Percentiles rank a stretch among this genome's conserved stretches.
Evolutionary conservation across 352 stramenopile genomes (phyloP).

Genomic region (Phytophthora palmivora): DNA sequence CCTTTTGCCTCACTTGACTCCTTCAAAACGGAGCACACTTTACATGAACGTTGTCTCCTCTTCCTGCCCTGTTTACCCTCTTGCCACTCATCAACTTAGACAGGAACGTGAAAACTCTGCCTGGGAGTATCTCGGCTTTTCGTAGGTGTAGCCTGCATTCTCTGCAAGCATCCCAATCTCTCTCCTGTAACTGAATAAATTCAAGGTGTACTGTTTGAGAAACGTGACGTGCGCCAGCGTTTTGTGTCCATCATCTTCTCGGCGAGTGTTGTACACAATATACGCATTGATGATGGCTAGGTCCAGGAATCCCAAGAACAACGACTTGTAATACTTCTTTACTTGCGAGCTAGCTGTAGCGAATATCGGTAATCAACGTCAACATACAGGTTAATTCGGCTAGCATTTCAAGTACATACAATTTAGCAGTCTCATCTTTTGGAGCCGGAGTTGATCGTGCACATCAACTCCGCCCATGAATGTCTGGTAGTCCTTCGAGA

Average conservation of each 20-base stretch:
- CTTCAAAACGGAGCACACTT: too few species aligned
- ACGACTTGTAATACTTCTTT: too few species aligned
- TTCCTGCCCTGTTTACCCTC: slow-evolving; percentile 9
- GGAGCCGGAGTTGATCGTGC: slow-evolving; percentile 1
- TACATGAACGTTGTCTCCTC: background rate
- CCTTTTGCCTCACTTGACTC: too few species aligned
- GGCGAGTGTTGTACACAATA: slow-evolving; percentile 1
- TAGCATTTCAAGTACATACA: slow-evolving; percentile 1
- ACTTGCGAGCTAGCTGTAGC: too few species aligned
- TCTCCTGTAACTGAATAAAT: slow-evolving; percentile 1
- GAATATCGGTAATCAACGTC: too few species aligned
- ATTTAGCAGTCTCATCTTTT: background rate
- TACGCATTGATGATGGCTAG: slow-evolving; percentile 3
- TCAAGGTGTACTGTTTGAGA: slow-evolving; percentile 6
- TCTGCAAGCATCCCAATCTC: background rate
- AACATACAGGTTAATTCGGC: too few species aligned
- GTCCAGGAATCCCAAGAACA: slow-evolving; percentile 3
- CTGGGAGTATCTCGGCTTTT: background rate
- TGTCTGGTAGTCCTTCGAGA: background rate
- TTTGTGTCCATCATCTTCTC: background rate
- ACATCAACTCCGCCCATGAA: too few species aligned
- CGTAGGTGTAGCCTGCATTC: background rate
- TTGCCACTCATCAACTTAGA: slow-evolving; percentile 7
- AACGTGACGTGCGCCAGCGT: slow-evolving; percentile 11
- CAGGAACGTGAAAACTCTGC: background rate